phyloP scores from a whole-genome alignment of 352 stramenopile genomes.

The Lagenidium sp. region DNA sequence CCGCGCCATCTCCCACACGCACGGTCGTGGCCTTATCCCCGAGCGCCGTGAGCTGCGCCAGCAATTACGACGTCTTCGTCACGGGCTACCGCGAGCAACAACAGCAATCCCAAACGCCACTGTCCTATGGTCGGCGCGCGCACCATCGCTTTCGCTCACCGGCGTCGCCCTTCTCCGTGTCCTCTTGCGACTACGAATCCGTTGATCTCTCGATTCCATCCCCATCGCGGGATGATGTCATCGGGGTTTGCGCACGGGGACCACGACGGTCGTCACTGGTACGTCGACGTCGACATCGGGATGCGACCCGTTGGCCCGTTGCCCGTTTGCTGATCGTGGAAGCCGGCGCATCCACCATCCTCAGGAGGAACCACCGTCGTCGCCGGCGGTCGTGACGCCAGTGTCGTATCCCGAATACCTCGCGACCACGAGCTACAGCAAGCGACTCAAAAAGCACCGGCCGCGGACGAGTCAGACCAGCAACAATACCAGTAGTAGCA shows the following conservation, averaged over 20 bases:
- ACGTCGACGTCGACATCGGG: not conserved
- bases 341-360: not conserved
- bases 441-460: constrained; percentile 18
- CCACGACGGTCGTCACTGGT: not conserved
- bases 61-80: constrained; percentile 26
- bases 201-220: not conserved
- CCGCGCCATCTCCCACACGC: not conserved
- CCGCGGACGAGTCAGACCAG: not conserved
- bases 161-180: constrained; percentile 7
- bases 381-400: constrained; percentile 11
- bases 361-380: constrained; percentile 5
- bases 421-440: constrained; percentile 42
- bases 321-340: not conserved
- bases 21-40: constrained; percentile 9
- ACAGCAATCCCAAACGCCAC: not conserved
- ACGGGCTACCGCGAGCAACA: constrained; percentile 19
- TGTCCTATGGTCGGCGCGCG: not conserved
- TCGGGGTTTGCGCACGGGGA: not conserved
- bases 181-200: constrained; percentile 5
- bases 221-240: not conserved
- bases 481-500: not conserved
- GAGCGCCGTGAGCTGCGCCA: constrained; percentile 20
- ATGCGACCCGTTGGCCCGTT: not conserved
- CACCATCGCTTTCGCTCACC: constrained; percentile 5
- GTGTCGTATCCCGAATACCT: constrained; percentile 38